These are phyloP conservation scores for Epithele typhae DNA, from an alignment of 768 basidiomycete species.

Conservation along the genomic window DNA sequence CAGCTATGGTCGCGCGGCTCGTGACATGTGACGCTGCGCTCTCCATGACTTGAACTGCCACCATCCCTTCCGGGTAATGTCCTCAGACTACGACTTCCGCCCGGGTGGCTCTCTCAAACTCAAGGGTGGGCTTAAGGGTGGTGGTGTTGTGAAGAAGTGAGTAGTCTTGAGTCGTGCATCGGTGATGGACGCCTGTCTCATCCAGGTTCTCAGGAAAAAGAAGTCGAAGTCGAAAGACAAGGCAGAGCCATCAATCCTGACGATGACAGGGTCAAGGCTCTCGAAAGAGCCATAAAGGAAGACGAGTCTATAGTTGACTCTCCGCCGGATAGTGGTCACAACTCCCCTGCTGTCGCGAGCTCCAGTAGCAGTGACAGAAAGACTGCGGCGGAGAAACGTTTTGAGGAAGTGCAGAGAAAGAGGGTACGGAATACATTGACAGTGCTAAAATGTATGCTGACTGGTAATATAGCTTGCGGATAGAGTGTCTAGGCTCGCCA, in stretches of 20 bases:
- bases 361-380: conserved; percentile 48
- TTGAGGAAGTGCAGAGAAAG: conserved; percentile 81
- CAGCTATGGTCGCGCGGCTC: conserved; percentile 49
- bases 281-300: conserved; percentile 39
- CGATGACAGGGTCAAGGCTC: conserved; percentile 49
- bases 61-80: conserved; percentile 44
- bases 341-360: conserved; percentile 53
- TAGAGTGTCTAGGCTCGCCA: conserved; percentile 71
- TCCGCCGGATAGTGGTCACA: conserved; percentile 52
- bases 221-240: conserved; percentile 60
- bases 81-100: conserved; percentile 73
- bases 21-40: conserved; percentile 21
- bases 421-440: conserved; percentile 42
- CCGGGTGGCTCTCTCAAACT: conserved; percentile 88
- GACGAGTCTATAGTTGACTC: conserved; percentile 36
- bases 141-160: conserved; percentile 81
- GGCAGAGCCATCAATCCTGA: conserved; percentile 33
- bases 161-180: conserved; percentile 26
- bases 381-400: conserved; percentile 84
- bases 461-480: conserved; percentile 52
- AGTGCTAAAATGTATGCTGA: conserved; percentile 2
- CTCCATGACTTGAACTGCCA: conserved; percentile 19
- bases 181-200: too few relatives aligned
- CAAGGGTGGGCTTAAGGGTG: conserved; percentile 77
- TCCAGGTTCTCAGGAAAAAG: conserved; percentile 64